A percentile compares a stretch with the other conserved stretches of the same genome.
Conservation (phyloP, 805 yeast genomes). For the Cyberlindnera xylosilytica region DNA sequence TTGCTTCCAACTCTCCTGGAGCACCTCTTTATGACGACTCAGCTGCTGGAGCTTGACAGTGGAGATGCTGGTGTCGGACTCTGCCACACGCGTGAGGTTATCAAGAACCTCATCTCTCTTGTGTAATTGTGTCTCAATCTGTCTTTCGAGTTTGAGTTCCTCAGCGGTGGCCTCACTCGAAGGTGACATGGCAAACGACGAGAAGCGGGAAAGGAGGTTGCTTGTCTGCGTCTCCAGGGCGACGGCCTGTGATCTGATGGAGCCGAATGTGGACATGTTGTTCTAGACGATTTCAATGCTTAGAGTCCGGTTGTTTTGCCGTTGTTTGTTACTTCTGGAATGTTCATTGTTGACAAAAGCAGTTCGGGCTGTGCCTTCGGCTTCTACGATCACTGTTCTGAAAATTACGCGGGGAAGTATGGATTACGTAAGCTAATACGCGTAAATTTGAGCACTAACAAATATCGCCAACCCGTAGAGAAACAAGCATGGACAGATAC, state of each 20-base stretch:
- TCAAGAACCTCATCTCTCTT: constrained; percentile 53
- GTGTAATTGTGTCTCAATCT: constrained; percentile 49
- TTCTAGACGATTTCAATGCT: too few species aligned
- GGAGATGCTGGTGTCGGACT: constrained; percentile 54
- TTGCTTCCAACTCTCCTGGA: constrained; percentile 66
- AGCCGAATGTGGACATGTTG: constrained; percentile 51
- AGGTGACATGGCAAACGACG: constrained; percentile 51
- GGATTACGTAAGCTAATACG: not conserved
- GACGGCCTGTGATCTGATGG: constrained; percentile 65
- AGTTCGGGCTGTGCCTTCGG: too few species aligned
- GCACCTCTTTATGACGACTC: constrained; percentile 73
- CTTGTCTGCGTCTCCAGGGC: constrained; percentile 70
- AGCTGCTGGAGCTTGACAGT: constrained; percentile 79
- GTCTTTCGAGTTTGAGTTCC: constrained; percentile 42
- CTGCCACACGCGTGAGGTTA: constrained; percentile 50
- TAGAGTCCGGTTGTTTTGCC: not conserved
- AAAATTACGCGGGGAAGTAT: not conserved
- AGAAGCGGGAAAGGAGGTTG: constrained; percentile 46
- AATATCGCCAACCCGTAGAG: constrained; percentile 2
- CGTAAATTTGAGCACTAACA: constrained; percentile 16
- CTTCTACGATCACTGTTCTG: constrained; percentile 1
- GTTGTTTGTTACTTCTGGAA: not conserved
- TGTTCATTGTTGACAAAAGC: too few species aligned
- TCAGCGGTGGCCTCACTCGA: constrained; percentile 45
- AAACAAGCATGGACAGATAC: constrained; percentile 9